Base-by-base conservation (phyloP, 164 flowering plant species). In the Nymphaea thermarum region DNA sequence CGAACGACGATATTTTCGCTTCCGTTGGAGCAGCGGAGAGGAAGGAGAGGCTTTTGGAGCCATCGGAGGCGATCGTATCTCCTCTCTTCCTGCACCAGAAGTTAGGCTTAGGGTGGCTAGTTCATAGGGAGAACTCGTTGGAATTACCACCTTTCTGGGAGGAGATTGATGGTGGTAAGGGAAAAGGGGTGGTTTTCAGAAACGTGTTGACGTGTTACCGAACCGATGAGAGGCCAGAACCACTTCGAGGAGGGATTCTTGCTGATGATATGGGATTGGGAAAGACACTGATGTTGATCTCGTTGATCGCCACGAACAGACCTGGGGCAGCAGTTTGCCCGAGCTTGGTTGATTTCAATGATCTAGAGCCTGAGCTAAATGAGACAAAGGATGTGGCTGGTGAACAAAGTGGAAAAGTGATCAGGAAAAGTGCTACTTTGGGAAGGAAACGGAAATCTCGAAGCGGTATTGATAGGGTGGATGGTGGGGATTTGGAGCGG, bases 201-300 rank as follows among this genome's bases (percentile, higher is more conserved):
- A 94, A 94, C 79, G 86, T 82, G 74, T 75, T 94, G 79, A 89
- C 98, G 6, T 81, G 84, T 76, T 82, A 70, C 65, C 73, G 71
- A 53, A 81, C 93, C 0, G 63, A 71, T 44, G 62, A 53, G 65
- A 71, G 91, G 64, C 98, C 98, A 0, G 89, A 82, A 74, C 90
- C 98, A 5, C 17, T 91, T 43, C 72, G 82, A 44, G 96, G 98
- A 69, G 98, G 98, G 61, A 84, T 93, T 41, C 85, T 93, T 65
- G 98, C 97, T 0, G 98, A 93, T 72, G 98, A 91, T 63, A 93
- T 91, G 98, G 98, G 98, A 4, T 71, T 94, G 75, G 98, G 98
- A 16, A 94, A 91, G 81, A 91, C 97, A 43, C 85, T 94, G 8
- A 91, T 96, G 1, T 70, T 94, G 74, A 83, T 91, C n/a, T 87